phyloP scores from a whole-genome alignment of 2,329 filamentous ascomycete species.

The Kalaharituber pfeilii region DNA sequence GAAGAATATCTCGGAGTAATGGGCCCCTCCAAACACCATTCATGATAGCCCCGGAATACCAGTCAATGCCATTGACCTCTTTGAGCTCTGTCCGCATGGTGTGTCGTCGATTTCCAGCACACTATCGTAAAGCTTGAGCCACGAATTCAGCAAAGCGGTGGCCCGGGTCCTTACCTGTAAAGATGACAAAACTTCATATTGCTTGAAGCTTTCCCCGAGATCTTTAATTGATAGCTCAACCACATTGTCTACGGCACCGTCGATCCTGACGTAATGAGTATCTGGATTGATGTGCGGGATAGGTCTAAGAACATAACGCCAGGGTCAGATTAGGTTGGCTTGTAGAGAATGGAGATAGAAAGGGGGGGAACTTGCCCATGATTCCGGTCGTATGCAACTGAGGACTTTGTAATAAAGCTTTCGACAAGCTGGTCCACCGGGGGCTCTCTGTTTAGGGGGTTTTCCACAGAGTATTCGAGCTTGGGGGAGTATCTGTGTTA shows the following conservation, averaged over 20 bases:
- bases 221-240: constrained; percentile 33
- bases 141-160: neutral
- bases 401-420: constrained; percentile 34
- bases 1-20: constrained; percentile 36
- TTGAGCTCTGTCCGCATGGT: constrained; percentile 43
- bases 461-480: constrained; percentile 29
- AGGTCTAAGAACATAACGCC: constrained; percentile 21
- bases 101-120: constrained; percentile 43
- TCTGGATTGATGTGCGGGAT: constrained; percentile 33
- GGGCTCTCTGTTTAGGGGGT: constrained; percentile 35
- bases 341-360: constrained; percentile 3
- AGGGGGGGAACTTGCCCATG: constrained; percentile 29
- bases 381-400: constrained; percentile 39
- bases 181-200: constrained; percentile 39
- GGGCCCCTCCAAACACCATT: constrained; percentile 42
- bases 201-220: constrained; percentile 33
- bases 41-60: constrained; percentile 43
- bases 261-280: constrained; percentile 31
- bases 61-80: constrained; percentile 43
- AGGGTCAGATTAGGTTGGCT: neutral
- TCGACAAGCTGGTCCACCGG: constrained; percentile 30
- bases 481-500: no score
- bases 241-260: constrained; percentile 32
- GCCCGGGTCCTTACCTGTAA: constrained; percentile 28
- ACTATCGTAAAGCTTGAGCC: constrained; percentile 21